These are phyloP conservation scores for Apiospora saccharicola DNA, from an alignment of 2,329 filamentous ascomycete species.

Conservation along the genomic window DNA sequence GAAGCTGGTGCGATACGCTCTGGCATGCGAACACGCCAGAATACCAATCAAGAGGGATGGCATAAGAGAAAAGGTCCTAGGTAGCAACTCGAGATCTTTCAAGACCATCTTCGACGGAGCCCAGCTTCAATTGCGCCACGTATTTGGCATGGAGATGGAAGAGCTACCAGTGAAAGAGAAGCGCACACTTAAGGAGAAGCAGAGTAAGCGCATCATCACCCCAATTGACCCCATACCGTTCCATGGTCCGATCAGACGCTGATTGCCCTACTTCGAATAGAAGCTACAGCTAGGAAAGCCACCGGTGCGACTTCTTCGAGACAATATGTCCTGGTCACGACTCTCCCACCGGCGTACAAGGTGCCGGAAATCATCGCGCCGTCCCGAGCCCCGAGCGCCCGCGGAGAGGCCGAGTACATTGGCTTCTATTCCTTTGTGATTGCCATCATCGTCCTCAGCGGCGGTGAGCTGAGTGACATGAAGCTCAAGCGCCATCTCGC, in stretches of 20 bases:
- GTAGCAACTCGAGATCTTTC: slow-evolving; percentile 73
- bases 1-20: slow-evolving; percentile 72
- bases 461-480: slow-evolving; percentile 76
- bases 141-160: slow-evolving; percentile 92
- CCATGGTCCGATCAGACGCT: slow-evolving; percentile 9
- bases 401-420: slow-evolving; percentile 79
- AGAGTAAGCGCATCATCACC: slow-evolving; percentile 63
- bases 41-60: slow-evolving; percentile 66
- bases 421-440: slow-evolving; percentile 84
- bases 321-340: slow-evolving; percentile 79
- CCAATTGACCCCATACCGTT: not conserved
- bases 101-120: slow-evolving; percentile 79
- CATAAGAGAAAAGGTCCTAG: slow-evolving; percentile 76
- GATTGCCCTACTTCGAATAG: slow-evolving; percentile 33
- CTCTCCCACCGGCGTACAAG: slow-evolving; percentile 73
- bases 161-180: slow-evolving; percentile 86
- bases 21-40: slow-evolving; percentile 71
- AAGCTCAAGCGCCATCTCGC: slow-evolving; percentile 80
- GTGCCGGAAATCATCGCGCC: slow-evolving; percentile 72
- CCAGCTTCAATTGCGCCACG: slow-evolving; percentile 71
- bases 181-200: slow-evolving; percentile 77
- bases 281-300: slow-evolving; percentile 48
- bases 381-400: slow-evolving; percentile 68
- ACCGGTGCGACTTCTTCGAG: slow-evolving; percentile 66
- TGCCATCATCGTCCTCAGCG: slow-evolving; percentile 76